Evolutionary conservation across 495 filamentous ascomycete species (phyloP), one percentile per base, ranked within the genome.

Genomic region (Aspergillus panamensis): DNA sequence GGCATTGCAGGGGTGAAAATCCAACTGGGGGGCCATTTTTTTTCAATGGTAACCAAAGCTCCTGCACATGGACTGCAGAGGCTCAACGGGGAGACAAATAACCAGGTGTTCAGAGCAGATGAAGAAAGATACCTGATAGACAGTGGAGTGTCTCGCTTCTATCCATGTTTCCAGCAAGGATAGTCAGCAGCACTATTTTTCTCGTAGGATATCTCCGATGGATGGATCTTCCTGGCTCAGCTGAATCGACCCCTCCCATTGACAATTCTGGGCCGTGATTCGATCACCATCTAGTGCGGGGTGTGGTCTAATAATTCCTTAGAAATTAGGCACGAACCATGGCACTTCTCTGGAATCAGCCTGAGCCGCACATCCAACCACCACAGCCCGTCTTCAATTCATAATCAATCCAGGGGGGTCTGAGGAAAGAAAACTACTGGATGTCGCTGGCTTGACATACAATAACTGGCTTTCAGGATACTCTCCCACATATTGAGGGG

Each of bases 211-310:
- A 30, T 57, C 31, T 32, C 31, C 42, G 48, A 48, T 54, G 33
- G 30, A 53, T 57, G 51, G 12, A 45, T 53, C 35, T 53, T 55
- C 35, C 45, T 58, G 20, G 51, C 48, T 48, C 51, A 56, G 61
- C 56, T 63, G 56, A 58, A 45, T 31, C 3, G 52, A 14, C 14
- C 17, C n/a, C 16, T 44, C 10, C 21, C 20, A 50, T 16, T 14
- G 25, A 33, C 33, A 32, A 39, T 12, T 32, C 32, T 20, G 30
- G 8, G 47, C 16, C 32, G 40, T 62, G 50, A 62, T 62, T 59
- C 42, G 60, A 59, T 40, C 51, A 14, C 31, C 7, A 19, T 29
- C 42, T 31, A 8, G 47, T 49, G 47, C 47, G 47, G 47, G 47
- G 47, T 49, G 47, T 49, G 47, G 35, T 13, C 14, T 39, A 3